phyloP scores from a whole-genome alignment of 805 yeast genomes.

The Candida chilensis region DNA sequence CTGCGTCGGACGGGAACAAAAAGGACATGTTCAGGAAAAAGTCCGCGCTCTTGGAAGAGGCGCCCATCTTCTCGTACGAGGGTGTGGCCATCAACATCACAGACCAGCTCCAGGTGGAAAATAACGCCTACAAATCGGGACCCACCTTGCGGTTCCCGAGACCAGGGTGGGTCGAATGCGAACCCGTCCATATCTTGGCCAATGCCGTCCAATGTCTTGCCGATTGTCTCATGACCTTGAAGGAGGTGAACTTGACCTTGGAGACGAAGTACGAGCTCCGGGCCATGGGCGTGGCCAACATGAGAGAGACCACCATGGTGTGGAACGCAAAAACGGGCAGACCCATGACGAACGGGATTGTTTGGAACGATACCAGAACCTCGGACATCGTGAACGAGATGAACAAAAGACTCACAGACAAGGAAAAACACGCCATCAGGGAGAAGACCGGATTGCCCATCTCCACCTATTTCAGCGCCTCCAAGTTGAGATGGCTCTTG shows the following conservation, averaged over 20 bases:
- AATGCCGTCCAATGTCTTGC: slow-evolving; percentile 76
- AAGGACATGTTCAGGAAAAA: slow-evolving; percentile 37
- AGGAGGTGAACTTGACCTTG: slow-evolving; percentile 43
- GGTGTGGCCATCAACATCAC: slow-evolving; percentile 62
- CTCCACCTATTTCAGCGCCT: slow-evolving; percentile 86
- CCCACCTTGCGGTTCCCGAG: slow-evolving; percentile 73
- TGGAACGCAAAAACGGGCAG: slow-evolving; percentile 82
- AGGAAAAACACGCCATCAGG: slow-evolving; percentile 47
- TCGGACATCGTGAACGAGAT: slow-evolving; percentile 58
- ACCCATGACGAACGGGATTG: slow-evolving; percentile 83
- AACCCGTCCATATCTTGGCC: slow-evolving; percentile 74
- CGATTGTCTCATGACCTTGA: slow-evolving; percentile 48
- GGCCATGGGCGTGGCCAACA: slow-evolving; percentile 85
- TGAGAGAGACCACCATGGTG: slow-evolving; percentile 89
- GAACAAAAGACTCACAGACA: slow-evolving; percentile 42
- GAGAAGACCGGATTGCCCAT: slow-evolving; percentile 77
- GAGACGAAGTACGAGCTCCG: slow-evolving; percentile 51
- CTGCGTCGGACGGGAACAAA: slow-evolving; percentile 48
- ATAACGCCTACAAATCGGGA: slow-evolving; percentile 36
- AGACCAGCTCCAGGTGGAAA: slow-evolving; percentile 56
- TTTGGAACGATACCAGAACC: slow-evolving; percentile 94
- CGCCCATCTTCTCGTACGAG: slow-evolving; percentile 63
- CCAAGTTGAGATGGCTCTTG: slow-evolving; percentile 82
- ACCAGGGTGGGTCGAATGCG: slow-evolving; percentile 93
- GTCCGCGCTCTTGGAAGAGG: slow-evolving; percentile 29